phyloP scores from a whole-genome alignment of 176 grass and related monocot genomes.

The Secale cereale region DNA sequence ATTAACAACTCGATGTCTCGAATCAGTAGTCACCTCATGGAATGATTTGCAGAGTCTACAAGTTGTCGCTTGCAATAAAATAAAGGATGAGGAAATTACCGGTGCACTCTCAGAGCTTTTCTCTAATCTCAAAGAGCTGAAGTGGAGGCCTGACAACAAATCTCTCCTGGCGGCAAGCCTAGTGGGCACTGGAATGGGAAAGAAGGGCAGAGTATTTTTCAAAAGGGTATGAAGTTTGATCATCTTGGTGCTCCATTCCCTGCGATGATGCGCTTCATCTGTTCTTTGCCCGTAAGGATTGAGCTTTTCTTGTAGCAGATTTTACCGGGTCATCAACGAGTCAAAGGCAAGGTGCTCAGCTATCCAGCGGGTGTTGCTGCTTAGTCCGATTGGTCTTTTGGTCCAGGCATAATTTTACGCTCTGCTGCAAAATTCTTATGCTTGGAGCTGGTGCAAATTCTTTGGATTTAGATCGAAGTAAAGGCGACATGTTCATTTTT shows the following conservation, averaged over 20 bases:
- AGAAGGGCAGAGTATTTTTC: constrained; percentile 88
- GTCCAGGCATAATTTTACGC: neutral
- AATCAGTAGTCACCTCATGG: constrained; percentile 76
- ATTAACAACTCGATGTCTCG: constrained; percentile 67
- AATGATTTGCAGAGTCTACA: constrained; percentile 66
- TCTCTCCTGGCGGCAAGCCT: constrained; percentile 62
- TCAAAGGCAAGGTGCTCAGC: constrained; percentile 50
- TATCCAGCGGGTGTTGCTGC: constrained; percentile 27
- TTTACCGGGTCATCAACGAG: constrained; percentile 51
- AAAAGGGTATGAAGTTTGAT: constrained; percentile 81
- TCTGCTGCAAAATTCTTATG: neutral
- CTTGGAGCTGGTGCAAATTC: neutral
- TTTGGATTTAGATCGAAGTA: neutral
- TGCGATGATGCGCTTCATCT: constrained; percentile 40
- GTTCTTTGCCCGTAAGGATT: constrained; percentile 34
- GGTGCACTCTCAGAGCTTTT: constrained; percentile 75
- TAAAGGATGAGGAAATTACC: constrained; percentile 78
- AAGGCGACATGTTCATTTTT: neutral
- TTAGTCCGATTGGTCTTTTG: constrained; percentile 11
- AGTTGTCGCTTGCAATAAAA: constrained; percentile 71
- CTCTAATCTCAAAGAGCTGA: constrained; percentile 85
- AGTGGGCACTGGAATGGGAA: constrained; percentile 65
- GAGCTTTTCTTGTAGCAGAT: constrained; percentile 62
- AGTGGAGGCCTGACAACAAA: constrained; percentile 86
- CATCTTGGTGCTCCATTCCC: constrained; percentile 30